Base-by-base conservation (phyloP, 192 early-diverging fungal genomes). In the Backusella macrospora region DNA sequence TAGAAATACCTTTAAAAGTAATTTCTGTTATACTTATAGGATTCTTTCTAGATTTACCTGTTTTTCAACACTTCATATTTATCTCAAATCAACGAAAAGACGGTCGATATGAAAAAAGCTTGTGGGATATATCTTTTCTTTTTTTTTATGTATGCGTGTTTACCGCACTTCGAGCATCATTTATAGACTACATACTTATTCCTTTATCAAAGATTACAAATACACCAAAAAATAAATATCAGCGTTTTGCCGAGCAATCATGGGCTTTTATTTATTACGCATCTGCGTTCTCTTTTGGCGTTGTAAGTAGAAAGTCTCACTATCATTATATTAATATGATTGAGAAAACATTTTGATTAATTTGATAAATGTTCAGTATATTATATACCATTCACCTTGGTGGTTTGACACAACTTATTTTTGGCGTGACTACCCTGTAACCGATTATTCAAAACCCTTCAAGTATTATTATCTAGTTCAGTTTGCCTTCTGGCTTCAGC, bases 211-310 rank as follows among this genome's bases (percentile, higher is more conserved):
- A 37, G 48, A 74, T 4, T 47, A 76, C 46, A 37, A 73, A 66
- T 71, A 74, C 34, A 23, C 34, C 74, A n/a, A 70, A 76, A 18
- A 83, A 82, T 40, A 83, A 84, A 42, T 68, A 65, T 26, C 76
- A 71, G 7, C 83, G 92, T 21, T 92, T 94, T 73, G 82, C 85
- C 55, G 92, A 94, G 52, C 91, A 94, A 37, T 85, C 89, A 3
- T 94, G 91, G 90, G 76, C 85, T 38, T 85, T 85, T 26, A 70
- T 94, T 14, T 94, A 91, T 78, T 94, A 91, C 73, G 78, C 83
- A 3, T 15, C 80, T 14, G 87, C 86, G 21, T 88, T 82, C 67
- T 67, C 77, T 7, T 74, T 86, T 46, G 92, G 92, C 21, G 74
- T 89, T 74, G 87, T 88, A 82, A 85, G 84, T 72, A 34, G 29